Conservation (phyloP, 139 green algal genomes). For the Nannochloris sp. region DNA sequence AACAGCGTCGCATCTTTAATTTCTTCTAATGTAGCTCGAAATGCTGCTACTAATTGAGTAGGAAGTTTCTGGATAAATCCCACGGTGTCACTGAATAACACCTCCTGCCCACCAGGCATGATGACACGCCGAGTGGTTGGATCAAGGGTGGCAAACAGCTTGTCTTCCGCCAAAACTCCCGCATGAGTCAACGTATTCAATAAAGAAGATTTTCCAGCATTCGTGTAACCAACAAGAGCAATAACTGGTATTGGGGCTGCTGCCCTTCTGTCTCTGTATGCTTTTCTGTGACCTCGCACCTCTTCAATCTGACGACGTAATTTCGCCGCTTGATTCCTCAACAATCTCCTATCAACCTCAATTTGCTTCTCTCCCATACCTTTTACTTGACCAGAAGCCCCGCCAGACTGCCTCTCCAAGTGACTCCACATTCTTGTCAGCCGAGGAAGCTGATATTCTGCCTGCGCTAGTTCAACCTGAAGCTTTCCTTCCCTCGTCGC, state of each 20-base stretch:
- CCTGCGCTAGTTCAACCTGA: slow-evolving; percentile 89
- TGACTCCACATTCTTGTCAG: slow-evolving; percentile 96
- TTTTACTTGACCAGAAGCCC: slow-evolving; percentile 53
- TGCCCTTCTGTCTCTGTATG: slow-evolving; percentile 54
- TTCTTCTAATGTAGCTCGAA: slow-evolving; percentile 92
- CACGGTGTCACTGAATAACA: slow-evolving; percentile 92
- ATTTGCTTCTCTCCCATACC: slow-evolving; percentile 98
- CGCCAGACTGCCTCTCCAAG: slow-evolving; percentile 81
- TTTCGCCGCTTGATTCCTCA: slow-evolving; percentile 40
- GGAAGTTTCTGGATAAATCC: slow-evolving; percentile 95
- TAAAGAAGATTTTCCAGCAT: slow-evolving; percentile 74
- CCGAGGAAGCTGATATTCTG: slow-evolving; percentile 92
- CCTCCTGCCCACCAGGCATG: slow-evolving; percentile 66
- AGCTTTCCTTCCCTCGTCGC: slow-evolving; percentile 86
- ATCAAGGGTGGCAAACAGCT: slow-evolving; percentile 98
- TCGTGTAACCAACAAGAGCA: slow-evolving; percentile 93
- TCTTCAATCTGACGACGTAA: slow-evolving; percentile 63
- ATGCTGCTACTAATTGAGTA: slow-evolving; percentile 86
- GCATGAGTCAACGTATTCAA: slow-evolving; percentile 62
- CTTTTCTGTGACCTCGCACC: slow-evolving; percentile 52
- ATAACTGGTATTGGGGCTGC: slow-evolving; percentile 70
- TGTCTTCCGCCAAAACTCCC: slow-evolving; percentile 82
- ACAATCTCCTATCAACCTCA: slow-evolving; percentile 91
- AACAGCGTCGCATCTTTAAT: slow-evolving; percentile 73
- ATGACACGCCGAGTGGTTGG: slow-evolving; percentile 80